These are phyloP conservation scores for Aspergillus neotritici DNA, from an alignment of 2,329 filamentous ascomycete species.

Conservation along the genomic window DNA sequence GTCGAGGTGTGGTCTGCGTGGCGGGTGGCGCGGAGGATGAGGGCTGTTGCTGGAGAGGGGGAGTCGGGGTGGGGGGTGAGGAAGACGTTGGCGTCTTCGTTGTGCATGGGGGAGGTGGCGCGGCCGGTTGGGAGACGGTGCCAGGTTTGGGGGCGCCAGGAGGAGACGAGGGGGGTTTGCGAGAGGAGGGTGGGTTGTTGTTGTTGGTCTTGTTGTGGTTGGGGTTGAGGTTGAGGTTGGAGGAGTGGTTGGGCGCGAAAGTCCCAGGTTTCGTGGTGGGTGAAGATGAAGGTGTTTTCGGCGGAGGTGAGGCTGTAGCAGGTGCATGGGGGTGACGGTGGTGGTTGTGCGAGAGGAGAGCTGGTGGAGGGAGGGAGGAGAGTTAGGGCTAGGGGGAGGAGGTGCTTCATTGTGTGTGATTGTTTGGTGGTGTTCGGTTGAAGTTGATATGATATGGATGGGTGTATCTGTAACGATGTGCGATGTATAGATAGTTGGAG, in stretches of 20 bases:
- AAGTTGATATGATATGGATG: too few species aligned
- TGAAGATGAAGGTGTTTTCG: constrained; percentile 3
- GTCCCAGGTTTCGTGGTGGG: background rate
- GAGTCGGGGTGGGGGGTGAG: constrained; percentile 28
- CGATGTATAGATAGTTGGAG: too few species aligned
- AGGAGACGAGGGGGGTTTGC: constrained; percentile 27
- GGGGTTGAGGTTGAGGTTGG: constrained; percentile 4
- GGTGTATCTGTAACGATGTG: too few species aligned
- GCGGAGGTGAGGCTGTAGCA: constrained; percentile 1
- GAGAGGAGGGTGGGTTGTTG: constrained; percentile 17
- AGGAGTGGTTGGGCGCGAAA: background rate
- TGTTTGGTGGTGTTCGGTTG: too few species aligned
- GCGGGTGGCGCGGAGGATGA: constrained; percentile 45
- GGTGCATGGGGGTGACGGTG: background rate
- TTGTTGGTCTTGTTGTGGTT: background rate
- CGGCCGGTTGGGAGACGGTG: constrained; percentile 34
- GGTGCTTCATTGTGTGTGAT: too few species aligned
- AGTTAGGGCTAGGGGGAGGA: too few species aligned
- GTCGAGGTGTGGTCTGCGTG: constrained; percentile 41
- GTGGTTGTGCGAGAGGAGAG: too few species aligned
- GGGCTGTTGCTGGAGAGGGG: constrained; percentile 31
- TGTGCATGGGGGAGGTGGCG: constrained; percentile 40
- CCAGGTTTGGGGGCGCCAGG: constrained; percentile 45
- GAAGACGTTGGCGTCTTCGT: constrained; percentile 45
- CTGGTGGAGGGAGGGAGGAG: too few species aligned